Base-by-base conservation (phyloP, 352 stramenopile species). In the Phytophthora cactorum region DNA sequence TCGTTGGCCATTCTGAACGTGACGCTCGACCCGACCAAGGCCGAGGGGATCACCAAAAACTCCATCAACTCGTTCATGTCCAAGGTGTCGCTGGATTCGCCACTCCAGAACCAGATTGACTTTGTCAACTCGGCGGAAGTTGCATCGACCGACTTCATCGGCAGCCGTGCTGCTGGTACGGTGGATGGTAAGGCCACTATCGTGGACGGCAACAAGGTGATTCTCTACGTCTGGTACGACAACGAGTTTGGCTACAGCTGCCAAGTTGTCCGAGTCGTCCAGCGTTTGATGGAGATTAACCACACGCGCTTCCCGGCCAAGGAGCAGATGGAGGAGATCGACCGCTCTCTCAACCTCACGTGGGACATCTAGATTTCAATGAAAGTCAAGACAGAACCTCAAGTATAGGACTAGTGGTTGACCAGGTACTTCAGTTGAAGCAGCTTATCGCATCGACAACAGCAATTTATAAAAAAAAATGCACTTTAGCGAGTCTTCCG, bases 1-100 rank as follows among this genome's bases (percentile, higher is more conserved):
- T 99, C 97, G 52, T 89, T 99, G 46, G 97, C 98, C 44, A 98
- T 99, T 74, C 84, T 99, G 50, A 99, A 98, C 61, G 81, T 96
- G 65, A 84, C 90, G 59, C 75, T 99, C 39, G 81, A 89, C 61
- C 98, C 97, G 68, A 70, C 74, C 17, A 86, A 87, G 57, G 66
- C 79, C 4, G 56, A 79, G 12, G 78, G 78, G 28, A 75, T 95
- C 45, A 91, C 82, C 2, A 88, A 84, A 38, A 68, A 90, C 34
- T 82, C 85, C 11, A 75, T 96, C 44, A 96, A 97, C 72, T 56
- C 77, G 17, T 93, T 86, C 71, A 84, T 93, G 69, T 88, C 81
- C 41, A 89, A 86, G 68, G 75, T 90, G 15, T 95, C 86, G 57
- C 77, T 95, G 64, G 89, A 91, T 70, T 95, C 88, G 45, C 74